Base-by-base conservation (phyloP, 192 early-diverging fungal species). In the Entrophospora sp. region DNA sequence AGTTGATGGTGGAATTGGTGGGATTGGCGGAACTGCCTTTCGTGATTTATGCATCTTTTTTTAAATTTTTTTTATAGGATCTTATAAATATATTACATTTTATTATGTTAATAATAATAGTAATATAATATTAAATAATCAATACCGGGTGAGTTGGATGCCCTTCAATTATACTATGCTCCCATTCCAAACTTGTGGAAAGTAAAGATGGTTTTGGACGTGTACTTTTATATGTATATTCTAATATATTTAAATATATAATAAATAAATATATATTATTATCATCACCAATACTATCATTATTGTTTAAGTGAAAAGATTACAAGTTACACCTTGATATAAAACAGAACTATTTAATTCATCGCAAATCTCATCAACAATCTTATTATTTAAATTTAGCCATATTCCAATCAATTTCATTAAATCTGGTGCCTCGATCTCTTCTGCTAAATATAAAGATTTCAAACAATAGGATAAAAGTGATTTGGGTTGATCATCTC, bases 101-200 rank as follows among this genome's bases (percentile, higher is more conserved):
- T n/a, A n/a, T n/a, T n/a, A n/a, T n/a, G n/a, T n/a, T n/a, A n/a
- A n/a, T n/a, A n/a, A n/a, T n/a, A n/a, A n/a, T n/a, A n/a, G n/a
- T n/a, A n/a, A n/a, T n/a, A n/a, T n/a, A n/a, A n/a, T n/a, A n/a
- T n/a, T n/a, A n/a, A n/a, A n/a, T n/a, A n/a, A n/a, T n/a, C n/a
- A 57, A 71, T 74, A 76, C 74, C 8, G 85, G 85, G 56, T 87
- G 85, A 0, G 83, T 82, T n/a, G 84, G 78, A 66, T 87, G 86
- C 13, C 86, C 86, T 53, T 87, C 86, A 7, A 83, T 49, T 16
- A 87, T 70, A 52, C 71, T 69, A 67, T 87, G 84, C 51, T 87
- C 86, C 86, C 86, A 87, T 36, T 81, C 83, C 10, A 85, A 62
- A 10, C 75, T 73, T 1, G 75, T 67, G 1, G 83, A 81, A 0